A percentile compares a stretch with the other conserved stretches of the same genome.
phyloP scores from a whole-genome alignment of 1,139 yeast species.

The Taphrina communis region DNA sequence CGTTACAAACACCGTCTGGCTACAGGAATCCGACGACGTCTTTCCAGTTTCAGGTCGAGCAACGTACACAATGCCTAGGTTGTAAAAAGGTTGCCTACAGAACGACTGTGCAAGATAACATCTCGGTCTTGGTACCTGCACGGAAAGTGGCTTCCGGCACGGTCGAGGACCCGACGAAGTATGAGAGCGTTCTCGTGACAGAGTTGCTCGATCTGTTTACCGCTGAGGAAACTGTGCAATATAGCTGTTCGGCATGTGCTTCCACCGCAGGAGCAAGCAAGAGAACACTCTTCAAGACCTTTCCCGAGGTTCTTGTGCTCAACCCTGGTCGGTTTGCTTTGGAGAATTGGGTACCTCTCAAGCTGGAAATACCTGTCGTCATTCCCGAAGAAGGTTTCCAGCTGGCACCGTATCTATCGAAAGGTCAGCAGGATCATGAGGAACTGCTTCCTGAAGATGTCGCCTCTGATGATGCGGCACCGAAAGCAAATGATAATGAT shows the following conservation, averaged over 20 bases:
- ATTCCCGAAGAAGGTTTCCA: slow-evolving; percentile 60
- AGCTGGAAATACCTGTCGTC: slow-evolving; percentile 73
- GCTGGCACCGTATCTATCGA: slow-evolving; percentile 53
- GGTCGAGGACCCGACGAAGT: slow-evolving; percentile 48
- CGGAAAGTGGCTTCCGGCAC: slow-evolving; percentile 53
- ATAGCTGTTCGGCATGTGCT: slow-evolving; percentile 68
- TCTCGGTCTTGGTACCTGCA: slow-evolving; percentile 68
- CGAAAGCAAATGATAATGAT: slow-evolving; percentile 63
- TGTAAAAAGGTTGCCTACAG: slow-evolving; percentile 69
- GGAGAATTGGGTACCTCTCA: slow-evolving; percentile 89
- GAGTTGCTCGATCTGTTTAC: slow-evolving; percentile 61
- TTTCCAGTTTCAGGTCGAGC: slow-evolving; percentile 70
- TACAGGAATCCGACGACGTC: slow-evolving; percentile 58
- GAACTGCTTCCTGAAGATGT: slow-evolving; percentile 54
- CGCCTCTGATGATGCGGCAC: slow-evolving; percentile 49
- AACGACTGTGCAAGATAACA: slow-evolving; percentile 66
- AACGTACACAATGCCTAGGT: slow-evolving; percentile 65
- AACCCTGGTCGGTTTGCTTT: slow-evolving; percentile 81
- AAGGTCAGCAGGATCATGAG: slow-evolving; percentile 57
- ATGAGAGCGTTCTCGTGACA: slow-evolving; percentile 59
- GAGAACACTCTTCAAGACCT: slow-evolving; percentile 58
- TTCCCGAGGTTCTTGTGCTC: slow-evolving; percentile 72
- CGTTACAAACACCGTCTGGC: slow-evolving; percentile 34
- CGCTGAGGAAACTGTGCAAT: slow-evolving; percentile 66
- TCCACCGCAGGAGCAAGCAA: slow-evolving; percentile 47